phyloP scores from a whole-genome alignment of 176 grass and related monocot genomes.

The Oryza glaberrima region DNA sequence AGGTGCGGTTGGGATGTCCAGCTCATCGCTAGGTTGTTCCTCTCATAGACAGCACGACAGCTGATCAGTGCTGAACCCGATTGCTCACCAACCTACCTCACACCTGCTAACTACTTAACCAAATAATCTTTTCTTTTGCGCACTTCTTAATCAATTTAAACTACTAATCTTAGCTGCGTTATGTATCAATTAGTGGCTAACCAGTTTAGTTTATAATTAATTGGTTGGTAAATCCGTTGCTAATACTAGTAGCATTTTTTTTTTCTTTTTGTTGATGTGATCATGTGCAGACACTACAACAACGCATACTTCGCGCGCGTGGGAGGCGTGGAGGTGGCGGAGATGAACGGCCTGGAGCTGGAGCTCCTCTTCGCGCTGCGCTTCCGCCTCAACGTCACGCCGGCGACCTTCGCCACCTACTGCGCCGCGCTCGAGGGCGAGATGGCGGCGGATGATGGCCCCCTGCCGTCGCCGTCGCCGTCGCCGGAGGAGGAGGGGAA shows the following conservation, averaged over 20 bases:
- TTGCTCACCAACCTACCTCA: constrained; percentile 38
- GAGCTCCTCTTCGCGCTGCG: constrained; percentile 67
- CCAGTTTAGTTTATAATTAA: neutral
- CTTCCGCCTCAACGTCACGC: constrained; percentile 74
- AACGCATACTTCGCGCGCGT: constrained; percentile 82
- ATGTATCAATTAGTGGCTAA: neutral
- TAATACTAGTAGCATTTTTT: neutral
- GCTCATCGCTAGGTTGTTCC: constrained; percentile 23
- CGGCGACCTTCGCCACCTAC: constrained; percentile 58
- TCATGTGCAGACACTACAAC: constrained; percentile 59
- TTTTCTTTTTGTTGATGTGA: neutral
- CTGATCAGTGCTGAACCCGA: constrained; percentile 22
- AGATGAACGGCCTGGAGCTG: constrained; percentile 79
- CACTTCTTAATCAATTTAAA: neutral
- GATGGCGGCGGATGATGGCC: neutral
- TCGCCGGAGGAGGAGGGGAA: neutral
- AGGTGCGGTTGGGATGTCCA: constrained; percentile 41
- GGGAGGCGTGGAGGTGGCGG: constrained; percentile 55
- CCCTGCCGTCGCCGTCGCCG: neutral
- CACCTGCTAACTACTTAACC: neutral
- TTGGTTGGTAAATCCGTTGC: neutral
- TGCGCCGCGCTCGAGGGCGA: constrained; percentile 62
- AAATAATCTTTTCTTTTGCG: neutral
- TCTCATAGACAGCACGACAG: neutral
- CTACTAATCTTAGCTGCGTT: neutral